phyloP scores from a whole-genome alignment of 1,139 yeast species.

The Debaryomycetaceae sp. region DNA sequence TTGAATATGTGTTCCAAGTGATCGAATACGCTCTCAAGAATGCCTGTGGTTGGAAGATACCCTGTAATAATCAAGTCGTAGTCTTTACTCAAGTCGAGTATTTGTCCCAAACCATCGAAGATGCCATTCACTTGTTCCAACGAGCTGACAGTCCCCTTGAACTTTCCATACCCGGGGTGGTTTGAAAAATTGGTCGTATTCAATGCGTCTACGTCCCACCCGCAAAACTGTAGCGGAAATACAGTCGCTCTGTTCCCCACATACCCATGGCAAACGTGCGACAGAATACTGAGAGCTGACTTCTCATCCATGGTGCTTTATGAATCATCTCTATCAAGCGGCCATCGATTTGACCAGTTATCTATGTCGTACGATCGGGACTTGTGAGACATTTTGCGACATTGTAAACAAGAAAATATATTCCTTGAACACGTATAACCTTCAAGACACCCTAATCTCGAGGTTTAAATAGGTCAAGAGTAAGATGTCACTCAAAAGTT shows the following conservation, averaged over 20 bases:
- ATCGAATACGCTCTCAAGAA: slow-evolving; percentile 45
- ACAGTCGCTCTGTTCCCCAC: slow-evolving; percentile 81
- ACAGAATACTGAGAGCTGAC: slow-evolving; percentile 48
- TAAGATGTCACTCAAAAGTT: slow-evolving; percentile 31
- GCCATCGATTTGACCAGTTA: not conserved
- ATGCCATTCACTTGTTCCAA: slow-evolving; percentile 19
- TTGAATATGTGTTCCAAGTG: slow-evolving; percentile 23
- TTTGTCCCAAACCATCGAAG: slow-evolving; percentile 21
- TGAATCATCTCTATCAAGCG: not conserved
- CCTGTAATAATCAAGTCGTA: slow-evolving; percentile 71
- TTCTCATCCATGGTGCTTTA: not conserved
- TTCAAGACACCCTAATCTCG: not conserved
- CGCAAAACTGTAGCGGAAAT: slow-evolving; percentile 70
- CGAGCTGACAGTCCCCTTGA: slow-evolving; percentile 13
- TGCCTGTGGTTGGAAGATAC: slow-evolving; percentile 60
- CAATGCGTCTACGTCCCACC: slow-evolving; percentile 83
- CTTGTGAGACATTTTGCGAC: not conserved
- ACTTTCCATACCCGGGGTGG: slow-evolving; percentile 73
- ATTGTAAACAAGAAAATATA: not conserved
- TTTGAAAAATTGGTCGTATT: slow-evolving; percentile 80
- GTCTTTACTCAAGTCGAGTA: slow-evolving; percentile 20
- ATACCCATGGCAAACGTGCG: slow-evolving; percentile 85
- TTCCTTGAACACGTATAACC: not conserved
- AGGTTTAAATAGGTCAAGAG: not conserved
- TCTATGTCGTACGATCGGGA: not conserved